Conservation (phyloP, 257 asterid species). For the Solanum stenotomum region DNA sequence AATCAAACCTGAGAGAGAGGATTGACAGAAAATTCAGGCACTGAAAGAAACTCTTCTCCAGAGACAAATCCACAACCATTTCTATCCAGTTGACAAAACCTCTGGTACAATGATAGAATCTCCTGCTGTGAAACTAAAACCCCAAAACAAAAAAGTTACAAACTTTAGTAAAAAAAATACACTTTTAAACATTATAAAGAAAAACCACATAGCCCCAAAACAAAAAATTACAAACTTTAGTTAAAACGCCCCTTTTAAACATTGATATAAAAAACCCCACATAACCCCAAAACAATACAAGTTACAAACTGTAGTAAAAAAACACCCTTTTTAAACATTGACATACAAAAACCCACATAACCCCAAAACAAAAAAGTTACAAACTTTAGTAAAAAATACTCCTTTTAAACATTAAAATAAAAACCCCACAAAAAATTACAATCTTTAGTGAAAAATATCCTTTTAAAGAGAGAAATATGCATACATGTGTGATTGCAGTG, state of each 20-base stretch:
- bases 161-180: neutral
- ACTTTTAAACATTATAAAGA: neutral
- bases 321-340: neutral
- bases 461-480: neutral
- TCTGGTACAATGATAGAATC: slow-evolving; percentile 62
- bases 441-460: neutral
- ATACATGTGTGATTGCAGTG: slow-evolving; percentile 69
- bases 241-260: neutral
- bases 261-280: neutral
- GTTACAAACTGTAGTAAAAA: neutral
- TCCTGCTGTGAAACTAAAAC: slow-evolving; percentile 75
- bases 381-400: neutral
- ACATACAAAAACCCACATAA: neutral
- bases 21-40: slow-evolving; percentile 84
- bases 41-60: slow-evolving; percentile 82
- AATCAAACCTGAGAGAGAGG: slow-evolving; percentile 67
- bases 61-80: slow-evolving; percentile 86
- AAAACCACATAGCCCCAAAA: neutral
- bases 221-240: neutral
- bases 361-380: neutral
- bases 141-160: neutral
- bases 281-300: neutral
- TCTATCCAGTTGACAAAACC: slow-evolving; percentile 87
- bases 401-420: neutral
- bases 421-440: neutral